A percentile compares a stretch with the other conserved stretches of the same genome.
Evolutionary conservation across 495 filamentous ascomycete species (phyloP).

Genomic region (Copromyces sp.): DNA sequence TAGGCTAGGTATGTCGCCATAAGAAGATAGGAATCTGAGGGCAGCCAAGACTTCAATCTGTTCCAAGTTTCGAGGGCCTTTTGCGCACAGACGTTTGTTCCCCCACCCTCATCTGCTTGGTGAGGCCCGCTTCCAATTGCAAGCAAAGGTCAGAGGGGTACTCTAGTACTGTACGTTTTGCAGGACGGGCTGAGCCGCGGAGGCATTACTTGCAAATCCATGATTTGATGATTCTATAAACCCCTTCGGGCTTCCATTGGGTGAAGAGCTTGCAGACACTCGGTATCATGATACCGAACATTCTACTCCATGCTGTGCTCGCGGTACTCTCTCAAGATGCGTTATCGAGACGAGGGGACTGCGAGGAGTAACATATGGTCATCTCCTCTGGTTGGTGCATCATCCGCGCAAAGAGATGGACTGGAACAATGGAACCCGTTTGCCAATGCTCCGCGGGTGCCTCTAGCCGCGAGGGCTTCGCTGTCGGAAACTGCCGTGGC

Average conservation of each 20-base stretch:
- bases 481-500: not conserved
- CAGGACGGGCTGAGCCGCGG: not conserved
- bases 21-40: not conserved
- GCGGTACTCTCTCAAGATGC: not conserved
- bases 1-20: not conserved
- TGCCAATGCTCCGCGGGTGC: not conserved
- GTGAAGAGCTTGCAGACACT: not conserved
- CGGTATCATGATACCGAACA: not conserved
- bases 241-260: not conserved
- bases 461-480: not conserved
- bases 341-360: not conserved
- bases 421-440: not conserved
- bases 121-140: not conserved
- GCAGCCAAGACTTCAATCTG: not conserved
- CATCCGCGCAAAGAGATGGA: not conserved
- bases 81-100: not conserved
- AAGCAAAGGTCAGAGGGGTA: not conserved
- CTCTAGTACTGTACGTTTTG: not conserved
- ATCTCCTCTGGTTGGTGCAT: not conserved
- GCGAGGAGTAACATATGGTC: not conserved
- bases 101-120: not conserved
- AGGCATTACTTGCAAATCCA: not conserved
- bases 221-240: not conserved
- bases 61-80: not conserved
- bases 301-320: not conserved